Evolutionary conservation across 2,329 filamentous ascomycete species (phyloP).

Genomic region (Cytospora chrysosperma): DNA sequence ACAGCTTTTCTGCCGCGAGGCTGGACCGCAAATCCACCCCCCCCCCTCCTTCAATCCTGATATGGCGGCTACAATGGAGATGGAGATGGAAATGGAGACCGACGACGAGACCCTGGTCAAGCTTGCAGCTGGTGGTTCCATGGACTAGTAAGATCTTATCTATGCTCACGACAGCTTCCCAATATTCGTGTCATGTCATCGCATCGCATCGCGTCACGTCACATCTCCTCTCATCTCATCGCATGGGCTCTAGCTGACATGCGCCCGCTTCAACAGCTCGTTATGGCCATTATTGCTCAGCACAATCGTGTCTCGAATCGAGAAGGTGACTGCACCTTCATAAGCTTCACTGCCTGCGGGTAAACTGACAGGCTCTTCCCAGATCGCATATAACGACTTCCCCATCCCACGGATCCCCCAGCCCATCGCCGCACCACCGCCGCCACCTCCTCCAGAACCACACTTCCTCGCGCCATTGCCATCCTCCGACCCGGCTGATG

Average conservation of each 20-base stretch:
- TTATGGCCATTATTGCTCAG: conserved; percentile 68
- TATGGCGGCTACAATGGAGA: conserved; percentile 46
- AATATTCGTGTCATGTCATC: not conserved
- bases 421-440: conserved; percentile 40
- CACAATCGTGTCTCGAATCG: conserved; percentile 65
- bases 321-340: conserved; percentile 55
- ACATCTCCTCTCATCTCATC: not conserved
- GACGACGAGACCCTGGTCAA: conserved; percentile 49
- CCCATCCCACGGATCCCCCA: conserved; percentile 62
- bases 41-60: conserved; percentile 28
- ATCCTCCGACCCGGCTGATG: conserved; percentile 43
- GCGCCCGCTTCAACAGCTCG: conserved; percentile 49
- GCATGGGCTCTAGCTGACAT: conserved; percentile 27
- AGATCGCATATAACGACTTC: conserved; percentile 78
- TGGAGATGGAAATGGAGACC: conserved; percentile 48
- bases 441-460: conserved; percentile 40
- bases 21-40: not conserved
- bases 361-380: conserved; percentile 10
- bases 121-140: conserved; percentile 50
- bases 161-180: not conserved
- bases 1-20: conserved; percentile 7
- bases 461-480: conserved; percentile 46
- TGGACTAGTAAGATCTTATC: conserved; percentile 53
- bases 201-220: not conserved
- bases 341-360: not conserved